Evolutionary conservation across 768 basidiomycete species (phyloP), one percentile per base, ranked within the genome.

Genomic region (Flagelloscypha sp.): DNA sequence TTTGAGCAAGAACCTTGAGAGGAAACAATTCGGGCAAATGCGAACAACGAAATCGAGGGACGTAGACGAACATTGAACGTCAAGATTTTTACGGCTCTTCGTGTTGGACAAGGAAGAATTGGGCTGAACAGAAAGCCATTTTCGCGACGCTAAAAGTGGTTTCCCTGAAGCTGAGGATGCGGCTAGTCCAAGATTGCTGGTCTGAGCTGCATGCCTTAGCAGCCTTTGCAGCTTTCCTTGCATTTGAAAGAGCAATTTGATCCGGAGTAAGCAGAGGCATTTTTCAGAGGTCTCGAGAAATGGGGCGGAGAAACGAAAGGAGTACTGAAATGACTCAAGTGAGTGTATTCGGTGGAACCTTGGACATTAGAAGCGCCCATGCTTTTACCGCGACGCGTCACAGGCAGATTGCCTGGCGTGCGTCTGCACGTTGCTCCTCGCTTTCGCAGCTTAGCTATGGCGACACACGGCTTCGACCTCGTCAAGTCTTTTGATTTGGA

Each of bases 51-150:
- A 28, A 22, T 30, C 29, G 22, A 18, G n/a, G n/a, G n/a, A n/a
- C n/a, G n/a, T n/a, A n/a, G 15, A 78, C 84, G 44, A 40, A 89
- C 84, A 63, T 90, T 90, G 85, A 86, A 90, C 4, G 82, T 82
- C 62, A 85, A 64, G 33, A 90, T 53, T 49, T 65, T 84, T 42
- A 78, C 40, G 3, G 18, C 43, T 10, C 23, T 45, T 8, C 31
- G n/a, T n/a, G n/a, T n/a, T 31, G 23, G 22, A 7, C 6, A 15
- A 24, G n/a, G 39, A n/a, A 22, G 18, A 22, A 24, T 40, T 32
- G 30, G 9, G 30, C 4, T 43, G 36, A 20, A 61, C 45, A 9
- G 49, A 44, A 28, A 61, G 24, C 71, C 72, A 74, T 39, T 53
- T 46, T 35, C 63, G 46, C 9, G 45, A 36, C 42, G 62, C 35